Base-by-base conservation (phyloP, 306 rosid genomes). In the Inga leiocalycina region DNA sequence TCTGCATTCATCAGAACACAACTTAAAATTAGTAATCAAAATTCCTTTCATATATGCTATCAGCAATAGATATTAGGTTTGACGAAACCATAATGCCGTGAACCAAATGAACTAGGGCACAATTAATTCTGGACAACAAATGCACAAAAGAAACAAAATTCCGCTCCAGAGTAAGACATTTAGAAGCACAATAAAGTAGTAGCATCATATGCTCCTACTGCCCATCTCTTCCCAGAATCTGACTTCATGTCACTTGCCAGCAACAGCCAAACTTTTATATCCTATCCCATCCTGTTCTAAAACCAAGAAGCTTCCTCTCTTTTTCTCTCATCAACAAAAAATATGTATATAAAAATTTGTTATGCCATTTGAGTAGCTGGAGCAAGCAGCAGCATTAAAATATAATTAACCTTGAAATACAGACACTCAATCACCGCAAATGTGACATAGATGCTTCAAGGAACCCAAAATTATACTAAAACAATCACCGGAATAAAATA, bases 1-100 rank as follows among this genome's bases (percentile, higher is more conserved):
- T 93, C 99, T 93, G 76, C 88, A 85, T 80, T 10, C 27, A 83
- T 35, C 22, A 81, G 71, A 83, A 86, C 34, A 3, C 79, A 11
- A 74, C 49, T 56, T 41, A 4, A 77, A 54, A 68, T 65, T 70
- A 79, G 61, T 56, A 61, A 54, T 39, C n/a, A 32, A 79, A 75
- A 27, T 62, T 66, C 32, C 11, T 49, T 49, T 30, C 70, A 27
- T 13, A 30, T 51, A 62, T 49, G 27, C 22, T 32, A 75, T 61
- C 56, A 83, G 32, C 80, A 41, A 37, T 11, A 79, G 61, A 67
- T 34, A 82, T 72, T 79, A 76, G 9, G 57, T 43, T 39, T 19
- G 46, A 73, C 62, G 73, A 77, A 77, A 73, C 24, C 3, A 80
- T 78, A 81, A 71, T 14, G 46, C 59, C 56, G 57, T n/a, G 32